A percentile compares a stretch with the other conserved stretches of the same genome.
Conservation (phyloP, 1,284 basidiomycete species). For the Trichosporon coremiiforme region DNA sequence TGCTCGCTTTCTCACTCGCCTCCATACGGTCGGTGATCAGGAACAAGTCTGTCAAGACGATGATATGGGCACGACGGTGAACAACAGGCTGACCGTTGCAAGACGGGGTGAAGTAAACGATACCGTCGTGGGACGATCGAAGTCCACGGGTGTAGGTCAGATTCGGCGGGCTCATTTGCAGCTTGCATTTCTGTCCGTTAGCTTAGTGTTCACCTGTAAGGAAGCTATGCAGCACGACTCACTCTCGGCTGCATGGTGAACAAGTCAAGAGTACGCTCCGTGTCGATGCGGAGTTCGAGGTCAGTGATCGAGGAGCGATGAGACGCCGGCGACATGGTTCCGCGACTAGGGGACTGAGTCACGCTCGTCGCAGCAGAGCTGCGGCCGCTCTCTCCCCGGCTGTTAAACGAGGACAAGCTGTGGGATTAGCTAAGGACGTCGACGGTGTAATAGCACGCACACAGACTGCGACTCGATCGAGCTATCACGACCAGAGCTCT, state of each 20-base stretch:
- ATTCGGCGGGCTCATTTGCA: conserved; percentile 83
- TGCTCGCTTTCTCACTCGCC: conserved; percentile 62
- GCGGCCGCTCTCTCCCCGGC: conserved; percentile 45
- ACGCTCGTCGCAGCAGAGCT: conserved; percentile 47
- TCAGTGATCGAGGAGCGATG: conserved; percentile 63
- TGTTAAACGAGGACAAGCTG: conserved; percentile 51
- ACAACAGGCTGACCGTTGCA: conserved; percentile 72
- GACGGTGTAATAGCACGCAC: conserved; percentile 33
- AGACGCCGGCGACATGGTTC: conserved; percentile 31
- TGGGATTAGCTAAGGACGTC: conserved; percentile 25
- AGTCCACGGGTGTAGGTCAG: conserved; percentile 80
- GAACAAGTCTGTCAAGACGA: conserved; percentile 89
- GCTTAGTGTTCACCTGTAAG: not conserved
- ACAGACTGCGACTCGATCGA: conserved; percentile 46
- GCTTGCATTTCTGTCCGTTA: conserved; percentile 71
- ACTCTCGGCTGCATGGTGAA: conserved; percentile 96
- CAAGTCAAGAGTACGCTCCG: conserved; percentile 81
- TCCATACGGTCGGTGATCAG: conserved; percentile 82
- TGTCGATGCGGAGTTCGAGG: conserved; percentile 78
- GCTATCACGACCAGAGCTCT: conserved; percentile 48
- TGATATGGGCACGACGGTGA: conserved; percentile 78
- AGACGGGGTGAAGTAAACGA: conserved; percentile 75
- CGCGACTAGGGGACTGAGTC: conserved; percentile 43
- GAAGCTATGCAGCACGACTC: conserved; percentile 34
- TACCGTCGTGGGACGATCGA: conserved; percentile 72